phyloP scores from a whole-genome alignment of 176 grass and related monocot genomes.

The Cenchrus americanus region DNA sequence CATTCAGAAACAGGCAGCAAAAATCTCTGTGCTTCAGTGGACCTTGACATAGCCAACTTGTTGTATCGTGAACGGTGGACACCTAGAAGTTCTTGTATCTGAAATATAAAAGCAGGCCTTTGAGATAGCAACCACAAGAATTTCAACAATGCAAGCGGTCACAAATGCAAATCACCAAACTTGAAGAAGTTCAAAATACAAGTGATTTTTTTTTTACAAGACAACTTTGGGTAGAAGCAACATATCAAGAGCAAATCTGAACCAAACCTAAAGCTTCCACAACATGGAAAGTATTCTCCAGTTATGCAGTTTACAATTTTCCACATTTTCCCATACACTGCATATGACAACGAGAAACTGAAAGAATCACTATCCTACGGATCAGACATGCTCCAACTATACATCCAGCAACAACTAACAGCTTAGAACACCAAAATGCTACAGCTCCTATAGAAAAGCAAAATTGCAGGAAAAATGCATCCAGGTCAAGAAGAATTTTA shows the following conservation, averaged over 20 bases:
- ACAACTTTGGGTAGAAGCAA: neutral
- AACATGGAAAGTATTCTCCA: neutral
- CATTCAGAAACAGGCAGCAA: conserved; percentile 89
- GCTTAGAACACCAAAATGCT: neutral
- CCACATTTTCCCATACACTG: neutral
- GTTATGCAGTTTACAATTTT: neutral
- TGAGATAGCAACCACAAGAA: conserved; percentile 28
- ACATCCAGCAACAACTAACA: neutral
- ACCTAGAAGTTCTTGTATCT: conserved; percentile 88
- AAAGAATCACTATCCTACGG: neutral
- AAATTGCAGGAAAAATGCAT: conserved; percentile 8
- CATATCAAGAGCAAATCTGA: neutral
- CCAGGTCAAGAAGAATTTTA: neutral
- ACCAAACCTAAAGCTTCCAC: neutral
- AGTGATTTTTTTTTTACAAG: neutral
- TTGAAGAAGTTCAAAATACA: neutral
- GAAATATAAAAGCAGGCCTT: conserved; percentile 41
- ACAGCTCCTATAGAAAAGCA: neutral
- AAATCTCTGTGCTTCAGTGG: conserved; percentile 59
- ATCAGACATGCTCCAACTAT: neutral
- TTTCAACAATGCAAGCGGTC: conserved; percentile 10
- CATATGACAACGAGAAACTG: conserved; percentile 1
- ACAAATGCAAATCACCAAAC: neutral
- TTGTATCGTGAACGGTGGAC: conserved; percentile 48
- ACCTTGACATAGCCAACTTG: conserved; percentile 57